These are phyloP conservation scores for Margaritispora aquatica DNA, from an alignment of 495 filamentous ascomycete genomes.

Conservation along the genomic window DNA sequence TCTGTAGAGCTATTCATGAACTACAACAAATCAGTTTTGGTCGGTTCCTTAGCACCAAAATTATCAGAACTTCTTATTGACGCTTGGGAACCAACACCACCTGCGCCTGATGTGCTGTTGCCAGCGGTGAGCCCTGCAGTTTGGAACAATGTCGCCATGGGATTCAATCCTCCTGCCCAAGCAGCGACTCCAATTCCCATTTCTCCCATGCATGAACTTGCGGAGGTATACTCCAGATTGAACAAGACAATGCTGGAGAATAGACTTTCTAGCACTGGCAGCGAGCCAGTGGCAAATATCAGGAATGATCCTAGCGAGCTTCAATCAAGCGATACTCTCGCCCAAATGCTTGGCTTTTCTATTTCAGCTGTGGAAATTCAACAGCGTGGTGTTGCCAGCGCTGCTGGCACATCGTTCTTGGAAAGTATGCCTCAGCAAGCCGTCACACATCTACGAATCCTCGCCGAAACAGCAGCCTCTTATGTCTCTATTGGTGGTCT, in stretches of 20 bases:
- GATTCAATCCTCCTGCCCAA: constrained; percentile 3
- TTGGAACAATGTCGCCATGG: constrained; percentile 5
- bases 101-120: not conserved
- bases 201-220: constrained; percentile 61
- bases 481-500: constrained; percentile 75
- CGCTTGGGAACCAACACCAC: constrained; percentile 18
- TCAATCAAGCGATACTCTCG: constrained; percentile 35
- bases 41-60: constrained; percentile 52
- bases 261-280: constrained; percentile 19
- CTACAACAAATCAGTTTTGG: constrained; percentile 55
- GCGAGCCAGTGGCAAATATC: not conserved
- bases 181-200: constrained; percentile 30
- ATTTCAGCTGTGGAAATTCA: constrained; percentile 88
- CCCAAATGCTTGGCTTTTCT: constrained; percentile 74
- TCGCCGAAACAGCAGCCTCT: constrained; percentile 81
- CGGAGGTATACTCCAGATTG: constrained; percentile 72
- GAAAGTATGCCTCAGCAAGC: constrained; percentile 76
- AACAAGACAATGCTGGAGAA: constrained; percentile 73
- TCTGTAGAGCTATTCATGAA: constrained; percentile 54
- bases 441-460: constrained; percentile 81
- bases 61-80: constrained; percentile 39
- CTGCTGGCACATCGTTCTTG: constrained; percentile 69
- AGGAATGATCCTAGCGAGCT: constrained; percentile 18
- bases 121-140: constrained; percentile 4
- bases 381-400: constrained; percentile 77